A percentile compares a stretch with the other conserved stretches of the same genome.
These are phyloP conservation scores for Trametes polyzona DNA, from an alignment of 1,284 basidiomycete genomes.

Conservation along the genomic window DNA sequence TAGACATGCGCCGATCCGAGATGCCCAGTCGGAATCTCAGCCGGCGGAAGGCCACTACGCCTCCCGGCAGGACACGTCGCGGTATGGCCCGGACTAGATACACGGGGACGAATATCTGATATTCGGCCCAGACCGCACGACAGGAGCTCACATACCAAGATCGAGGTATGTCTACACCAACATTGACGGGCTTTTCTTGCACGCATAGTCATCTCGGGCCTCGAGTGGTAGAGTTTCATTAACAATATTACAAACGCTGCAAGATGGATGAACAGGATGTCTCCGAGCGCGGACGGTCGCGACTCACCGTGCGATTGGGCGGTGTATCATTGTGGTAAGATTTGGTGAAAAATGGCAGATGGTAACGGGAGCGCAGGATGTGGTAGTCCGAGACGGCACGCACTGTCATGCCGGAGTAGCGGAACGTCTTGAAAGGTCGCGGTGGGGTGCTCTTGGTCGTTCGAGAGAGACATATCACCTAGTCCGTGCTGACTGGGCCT, in stretches of 20 bases:
- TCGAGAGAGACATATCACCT: constrained; percentile 2
- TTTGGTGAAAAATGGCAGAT: neutral
- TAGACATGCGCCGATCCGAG: neutral
- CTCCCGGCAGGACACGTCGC: neutral
- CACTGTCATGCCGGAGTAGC: neutral
- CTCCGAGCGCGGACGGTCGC: neutral
- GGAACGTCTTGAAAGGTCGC: neutral
- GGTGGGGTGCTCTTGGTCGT: neutral
- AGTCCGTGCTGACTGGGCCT: constrained; percentile 49
- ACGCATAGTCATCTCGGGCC: neutral
- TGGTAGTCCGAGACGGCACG: neutral
- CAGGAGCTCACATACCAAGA: neutral
- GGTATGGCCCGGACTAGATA: neutral
- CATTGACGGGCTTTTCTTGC: neutral
- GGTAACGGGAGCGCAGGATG: neutral
- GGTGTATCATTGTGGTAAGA: neutral
- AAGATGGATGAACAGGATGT: neutral
- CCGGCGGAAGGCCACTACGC: neutral
- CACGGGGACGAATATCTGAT: neutral
- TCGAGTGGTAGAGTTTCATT: neutral
- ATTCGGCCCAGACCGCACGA: neutral
- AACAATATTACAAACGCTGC: neutral
- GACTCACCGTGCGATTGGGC: neutral
- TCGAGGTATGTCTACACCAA: neutral
- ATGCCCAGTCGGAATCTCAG: neutral